Conservation (phyloP, 2,329 filamentous ascomycete species). For the Alternaria brassicae region DNA sequence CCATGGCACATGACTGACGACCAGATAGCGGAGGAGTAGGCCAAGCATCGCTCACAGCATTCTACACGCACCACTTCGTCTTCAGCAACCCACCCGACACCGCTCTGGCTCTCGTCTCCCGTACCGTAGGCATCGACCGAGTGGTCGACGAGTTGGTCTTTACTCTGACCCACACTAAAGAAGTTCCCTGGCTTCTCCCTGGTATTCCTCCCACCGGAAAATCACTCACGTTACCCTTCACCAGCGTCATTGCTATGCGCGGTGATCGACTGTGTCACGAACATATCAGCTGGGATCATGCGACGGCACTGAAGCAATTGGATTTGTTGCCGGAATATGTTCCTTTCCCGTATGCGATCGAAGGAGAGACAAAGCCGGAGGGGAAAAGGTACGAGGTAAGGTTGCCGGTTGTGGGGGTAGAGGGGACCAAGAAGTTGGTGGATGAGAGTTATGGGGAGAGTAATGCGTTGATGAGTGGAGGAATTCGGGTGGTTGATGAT, state of each 20-base stretch:
- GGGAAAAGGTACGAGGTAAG: slow-evolving; percentile 63
- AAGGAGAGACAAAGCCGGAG: slow-evolving; percentile 40
- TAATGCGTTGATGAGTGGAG: slow-evolving; percentile 63
- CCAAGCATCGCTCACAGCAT: slow-evolving; percentile 66
- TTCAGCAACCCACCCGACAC: slow-evolving; percentile 74
- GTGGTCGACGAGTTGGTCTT: slow-evolving; percentile 57
- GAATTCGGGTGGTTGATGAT: slow-evolving; percentile 41
- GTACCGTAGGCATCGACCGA: slow-evolving; percentile 74
- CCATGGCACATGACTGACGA: background rate
- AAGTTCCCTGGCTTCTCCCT: slow-evolving; percentile 47
- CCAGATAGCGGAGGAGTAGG: slow-evolving; percentile 67
- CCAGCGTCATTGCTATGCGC: slow-evolving; percentile 69
- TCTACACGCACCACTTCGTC: slow-evolving; percentile 78
- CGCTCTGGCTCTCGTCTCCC: slow-evolving; percentile 71
- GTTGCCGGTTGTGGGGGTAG: slow-evolving; percentile 66
- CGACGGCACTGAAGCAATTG: slow-evolving; percentile 66
- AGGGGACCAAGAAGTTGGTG: slow-evolving; percentile 61
- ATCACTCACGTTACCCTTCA: slow-evolving; percentile 66
- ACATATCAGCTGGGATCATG: slow-evolving; percentile 75
- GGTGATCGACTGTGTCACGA: slow-evolving; percentile 74
- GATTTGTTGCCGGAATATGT: slow-evolving; percentile 71
- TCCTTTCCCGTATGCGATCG: slow-evolving; percentile 59
- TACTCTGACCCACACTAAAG: slow-evolving; percentile 42
- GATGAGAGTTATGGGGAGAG: slow-evolving; percentile 59
- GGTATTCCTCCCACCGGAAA: slow-evolving; percentile 43